Evolutionary conservation across 768 basidiomycete species (phyloP).

Genomic region (Boletus rubroflammeus): DNA sequence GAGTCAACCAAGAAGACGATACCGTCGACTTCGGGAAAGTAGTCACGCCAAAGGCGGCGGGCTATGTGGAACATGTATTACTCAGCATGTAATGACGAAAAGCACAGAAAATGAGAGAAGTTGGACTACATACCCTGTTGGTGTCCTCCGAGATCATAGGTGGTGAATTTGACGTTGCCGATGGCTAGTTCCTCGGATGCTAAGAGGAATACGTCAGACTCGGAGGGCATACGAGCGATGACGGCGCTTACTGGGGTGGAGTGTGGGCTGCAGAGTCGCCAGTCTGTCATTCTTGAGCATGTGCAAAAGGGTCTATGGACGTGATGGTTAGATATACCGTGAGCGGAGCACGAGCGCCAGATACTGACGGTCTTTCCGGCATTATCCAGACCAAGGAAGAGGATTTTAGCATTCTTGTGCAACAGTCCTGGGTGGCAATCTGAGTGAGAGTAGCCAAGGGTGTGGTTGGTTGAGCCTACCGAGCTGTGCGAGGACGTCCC

Average conservation of each 20-base stretch:
- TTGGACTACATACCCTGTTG: slow-evolving; percentile 66
- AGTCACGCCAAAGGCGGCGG: slow-evolving; percentile 98
- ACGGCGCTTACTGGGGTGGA: slow-evolving; percentile 84
- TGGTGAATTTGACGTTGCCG: slow-evolving; percentile 98
- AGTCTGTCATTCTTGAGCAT: slow-evolving; percentile 99
- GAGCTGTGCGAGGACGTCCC: slow-evolving; percentile 90
- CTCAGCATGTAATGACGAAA: not conserved
- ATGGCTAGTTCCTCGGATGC: slow-evolving; percentile 99
- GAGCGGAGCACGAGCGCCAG: not conserved
- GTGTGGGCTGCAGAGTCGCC: slow-evolving; percentile 95
- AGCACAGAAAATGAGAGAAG: not conserved
- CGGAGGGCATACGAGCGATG: not conserved
- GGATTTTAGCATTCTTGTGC: slow-evolving; percentile 99
- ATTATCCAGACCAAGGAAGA: slow-evolving; percentile 98
- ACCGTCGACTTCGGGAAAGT: slow-evolving; percentile 99
- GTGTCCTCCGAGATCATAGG: slow-evolving; percentile 97
- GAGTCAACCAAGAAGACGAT: slow-evolving; percentile 98
- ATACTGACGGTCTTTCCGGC: slow-evolving; percentile 92
- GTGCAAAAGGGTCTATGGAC: slow-evolving; percentile 81
- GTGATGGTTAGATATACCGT: slow-evolving; percentile 2
- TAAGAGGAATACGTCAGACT: slow-evolving; percentile 32
- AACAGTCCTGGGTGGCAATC: slow-evolving; percentile 57
- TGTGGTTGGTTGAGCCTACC: slow-evolving; percentile 47
- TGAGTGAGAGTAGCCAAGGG: not conserved
- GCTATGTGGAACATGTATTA: slow-evolving; percentile 41